Percentiles rank a stretch among this genome's conserved stretches.
Evolutionary conservation across 495 filamentous ascomycete genomes (phyloP).

Genomic region (Podospora sp.): DNA sequence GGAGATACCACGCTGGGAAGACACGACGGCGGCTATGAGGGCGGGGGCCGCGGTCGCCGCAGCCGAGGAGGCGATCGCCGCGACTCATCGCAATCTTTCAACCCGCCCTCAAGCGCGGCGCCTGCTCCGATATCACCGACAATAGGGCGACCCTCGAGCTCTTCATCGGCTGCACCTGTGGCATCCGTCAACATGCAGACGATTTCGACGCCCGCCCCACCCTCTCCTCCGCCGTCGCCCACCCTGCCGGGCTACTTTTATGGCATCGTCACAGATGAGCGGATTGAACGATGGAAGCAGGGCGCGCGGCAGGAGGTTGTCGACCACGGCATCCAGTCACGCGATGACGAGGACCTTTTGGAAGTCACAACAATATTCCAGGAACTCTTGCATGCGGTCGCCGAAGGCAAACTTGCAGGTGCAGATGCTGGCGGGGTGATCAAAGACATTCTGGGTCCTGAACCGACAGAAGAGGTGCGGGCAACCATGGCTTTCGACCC

Average conservation of each 20-base stretch:
- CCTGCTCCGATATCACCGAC: conserved; percentile 44
- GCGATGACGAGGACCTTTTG: conserved; percentile 64
- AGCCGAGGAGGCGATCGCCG: conserved; percentile 48
- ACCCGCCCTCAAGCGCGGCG: conserved; percentile 19
- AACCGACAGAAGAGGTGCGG: conserved; percentile 48
- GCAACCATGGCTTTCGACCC: conserved; percentile 56
- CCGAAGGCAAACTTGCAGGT: conserved; percentile 67
- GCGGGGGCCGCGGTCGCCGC: conserved; percentile 15
- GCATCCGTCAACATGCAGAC: conserved; percentile 22
- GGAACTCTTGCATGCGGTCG: conserved; percentile 74
- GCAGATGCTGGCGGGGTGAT: conserved; percentile 71
- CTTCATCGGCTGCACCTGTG: conserved; percentile 40
- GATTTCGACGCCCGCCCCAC: conserved; percentile 20
- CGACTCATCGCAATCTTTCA: conserved; percentile 43
- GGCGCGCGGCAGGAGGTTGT: conserved; percentile 55
- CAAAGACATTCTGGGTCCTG: conserved; percentile 69
- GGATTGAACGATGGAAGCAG: conserved; percentile 48
- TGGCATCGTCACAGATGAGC: conserved; percentile 50
- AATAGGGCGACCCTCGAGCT: conserved; percentile 46
- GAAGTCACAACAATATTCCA: conserved; percentile 75
- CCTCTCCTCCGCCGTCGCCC: conserved; percentile 26
- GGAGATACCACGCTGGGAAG: conserved; percentile 50
- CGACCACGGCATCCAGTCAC: conserved; percentile 56
- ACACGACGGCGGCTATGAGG: conserved; percentile 52
- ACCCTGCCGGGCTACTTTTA: conserved; percentile 50